Conservation (phyloP, 306 rosid species). For the Pyrus betulifolia region DNA sequence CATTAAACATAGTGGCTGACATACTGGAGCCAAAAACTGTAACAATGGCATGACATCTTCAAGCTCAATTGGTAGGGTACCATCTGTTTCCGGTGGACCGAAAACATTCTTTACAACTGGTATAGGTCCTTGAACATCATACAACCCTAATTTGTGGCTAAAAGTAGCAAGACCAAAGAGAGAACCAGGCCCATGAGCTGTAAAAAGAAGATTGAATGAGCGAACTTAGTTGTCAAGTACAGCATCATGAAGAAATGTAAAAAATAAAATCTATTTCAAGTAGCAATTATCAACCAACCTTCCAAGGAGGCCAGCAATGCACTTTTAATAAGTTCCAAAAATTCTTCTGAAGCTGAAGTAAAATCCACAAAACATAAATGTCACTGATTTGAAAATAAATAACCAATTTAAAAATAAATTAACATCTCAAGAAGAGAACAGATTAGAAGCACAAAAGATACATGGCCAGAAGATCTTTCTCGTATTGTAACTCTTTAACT, state of each 20-base stretch:
- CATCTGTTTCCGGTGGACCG: slow-evolving; percentile 78
- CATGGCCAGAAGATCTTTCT: background rate
- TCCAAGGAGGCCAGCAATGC: slow-evolving; percentile 92
- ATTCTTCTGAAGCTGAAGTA: slow-evolving; percentile 91
- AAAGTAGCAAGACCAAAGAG: slow-evolving; percentile 96
- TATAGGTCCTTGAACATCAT: slow-evolving; percentile 94
- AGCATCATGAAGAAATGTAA: slow-evolving; percentile 14
- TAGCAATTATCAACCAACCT: slow-evolving; percentile 58
- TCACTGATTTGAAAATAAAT: background rate
- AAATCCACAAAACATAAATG: slow-evolving; percentile 10
- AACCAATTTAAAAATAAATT: background rate
- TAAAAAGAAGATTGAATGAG: slow-evolving; percentile 6
- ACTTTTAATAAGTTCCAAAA: slow-evolving; percentile 88
- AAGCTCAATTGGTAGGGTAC: slow-evolving; percentile 64
- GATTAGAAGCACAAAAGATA: background rate
- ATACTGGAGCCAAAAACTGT: slow-evolving; percentile 96
- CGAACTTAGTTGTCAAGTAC: slow-evolving; percentile 7
- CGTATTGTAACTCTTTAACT: background rate
- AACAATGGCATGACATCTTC: slow-evolving; percentile 96
- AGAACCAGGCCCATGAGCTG: slow-evolving; percentile 95
- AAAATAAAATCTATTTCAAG: slow-evolving; percentile 1
- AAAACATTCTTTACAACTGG: slow-evolving; percentile 82
- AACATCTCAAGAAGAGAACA: background rate
- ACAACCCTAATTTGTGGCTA: slow-evolving; percentile 91
- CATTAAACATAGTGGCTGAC: slow-evolving; percentile 18